Conservation (phyloP, 257 asterid genomes). For the Marsdenia floribunda region DNA sequence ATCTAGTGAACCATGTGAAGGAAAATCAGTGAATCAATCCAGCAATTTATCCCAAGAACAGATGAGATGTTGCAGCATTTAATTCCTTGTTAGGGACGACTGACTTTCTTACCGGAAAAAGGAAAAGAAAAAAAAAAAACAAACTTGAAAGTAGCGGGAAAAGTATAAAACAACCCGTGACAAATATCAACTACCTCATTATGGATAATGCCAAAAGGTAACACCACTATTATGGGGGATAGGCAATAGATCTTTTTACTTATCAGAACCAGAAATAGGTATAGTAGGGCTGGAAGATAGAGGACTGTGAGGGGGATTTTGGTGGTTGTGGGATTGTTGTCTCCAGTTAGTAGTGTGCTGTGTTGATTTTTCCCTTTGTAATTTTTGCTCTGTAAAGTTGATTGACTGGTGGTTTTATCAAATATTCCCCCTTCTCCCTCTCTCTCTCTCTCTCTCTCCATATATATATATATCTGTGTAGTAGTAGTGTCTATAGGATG, state of each 20-base stretch:
- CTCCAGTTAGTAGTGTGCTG: background rate
- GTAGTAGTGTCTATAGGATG: background rate
- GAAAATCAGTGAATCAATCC: background rate
- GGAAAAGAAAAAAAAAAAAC: background rate
- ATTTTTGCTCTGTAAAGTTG: slow-evolving; percentile 10
- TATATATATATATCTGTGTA: too few relatives aligned
- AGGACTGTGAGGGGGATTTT: background rate
- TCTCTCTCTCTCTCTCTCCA: background rate
- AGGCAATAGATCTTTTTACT: background rate
- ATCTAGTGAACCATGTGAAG: slow-evolving; percentile 7
- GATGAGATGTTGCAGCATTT: slow-evolving; percentile 18
- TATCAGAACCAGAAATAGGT: background rate
- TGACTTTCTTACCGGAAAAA: background rate
- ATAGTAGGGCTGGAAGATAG: too few relatives aligned
- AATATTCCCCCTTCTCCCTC: background rate
- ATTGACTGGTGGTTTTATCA: background rate
- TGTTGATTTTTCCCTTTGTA: background rate
- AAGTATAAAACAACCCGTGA: background rate
- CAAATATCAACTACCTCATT: background rate
- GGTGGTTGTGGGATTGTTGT: background rate
- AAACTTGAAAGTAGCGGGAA: slow-evolving; percentile 12
- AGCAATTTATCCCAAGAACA: slow-evolving; percentile 5
- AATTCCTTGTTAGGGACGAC: background rate
- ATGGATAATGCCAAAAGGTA: background rate
- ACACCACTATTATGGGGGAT: background rate